Base-by-base conservation (phyloP, 2,329 filamentous ascomycete genomes). In the Colletotrichum sp. region DNA sequence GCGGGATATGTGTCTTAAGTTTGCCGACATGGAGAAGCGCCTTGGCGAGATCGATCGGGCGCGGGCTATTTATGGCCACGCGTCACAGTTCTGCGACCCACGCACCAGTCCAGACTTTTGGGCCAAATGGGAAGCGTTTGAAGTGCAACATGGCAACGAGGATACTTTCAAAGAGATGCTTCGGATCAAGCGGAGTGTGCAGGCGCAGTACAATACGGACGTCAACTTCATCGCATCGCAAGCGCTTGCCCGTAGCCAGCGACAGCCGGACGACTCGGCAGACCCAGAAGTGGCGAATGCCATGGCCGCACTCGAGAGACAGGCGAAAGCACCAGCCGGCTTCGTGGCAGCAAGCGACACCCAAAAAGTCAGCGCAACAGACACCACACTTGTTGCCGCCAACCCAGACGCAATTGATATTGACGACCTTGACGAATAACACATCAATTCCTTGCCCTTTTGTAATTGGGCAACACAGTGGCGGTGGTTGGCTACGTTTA, bases 161-260 rank as follows among this genome's bases (percentile, higher is more conserved):
- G 97, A 99, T 83, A 99, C 97, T 0, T 99, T 97, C 89, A 98
- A 98, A 87, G 97, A 99, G 83, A 99, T 99, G 97, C 88, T 98
- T 76, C 93, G 97, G 34, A 95, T 99, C 87, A 99, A 98, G 89
- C 90, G 97, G 82, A 98, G 95, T 83, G 97, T 99, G 15, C 95
- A 98, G 84, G 96, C 97, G 67, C 95, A 98, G 86, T 99, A 97
- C 88, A 98, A 98, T 81, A 99, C 97, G 58, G 97, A 99, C 81
- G 96, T 99, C 87, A 98, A 96, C 82, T 99, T 98, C 81, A 98
- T 99, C 83, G 97, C 97, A 12, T 97, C 95, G 7, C 97, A 99
- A 83, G 97, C 97, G 31, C 88, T 99, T 77, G 95, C 95, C 27
- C 91, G 95, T 76, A 92, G 91, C 76, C 94, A 97, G 82, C 90